Conservation (phyloP, 805 yeast species). For the Candida nanaspora region DNA sequence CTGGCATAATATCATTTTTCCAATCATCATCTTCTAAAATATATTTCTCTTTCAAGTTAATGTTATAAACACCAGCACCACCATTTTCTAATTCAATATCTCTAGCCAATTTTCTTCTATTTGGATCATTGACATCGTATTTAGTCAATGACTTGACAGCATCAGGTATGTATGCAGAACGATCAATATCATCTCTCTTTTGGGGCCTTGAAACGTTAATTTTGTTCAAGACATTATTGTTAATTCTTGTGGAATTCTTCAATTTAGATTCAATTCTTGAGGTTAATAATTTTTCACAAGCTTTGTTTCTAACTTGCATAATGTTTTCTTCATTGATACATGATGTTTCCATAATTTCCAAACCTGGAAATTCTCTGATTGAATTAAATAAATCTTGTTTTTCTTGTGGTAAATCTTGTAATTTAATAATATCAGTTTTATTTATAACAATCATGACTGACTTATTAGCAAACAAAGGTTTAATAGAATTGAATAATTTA, state of each 20-base stretch:
- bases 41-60: slow-evolving; percentile 89
- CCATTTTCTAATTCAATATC: slow-evolving; percentile 94
- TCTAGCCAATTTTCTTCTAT: slow-evolving; percentile 72
- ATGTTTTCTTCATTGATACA: slow-evolving; percentile 93
- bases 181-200: slow-evolving; percentile 76
- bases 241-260: slow-evolving; percentile 85
- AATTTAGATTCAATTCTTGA: slow-evolving; percentile 95
- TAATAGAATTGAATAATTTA: slow-evolving; percentile 91
- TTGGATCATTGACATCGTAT: slow-evolving; percentile 75
- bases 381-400: slow-evolving; percentile 66
- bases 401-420: slow-evolving; percentile 75
- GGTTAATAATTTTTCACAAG: slow-evolving; percentile 93
- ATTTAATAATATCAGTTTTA: slow-evolving; percentile 84
- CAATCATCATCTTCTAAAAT: slow-evolving; percentile 92
- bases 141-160: slow-evolving; percentile 51
- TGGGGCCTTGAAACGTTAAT: slow-evolving; percentile 92
- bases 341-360: slow-evolving; percentile 88
- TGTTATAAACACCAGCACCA: slow-evolving; percentile 97
- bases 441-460: slow-evolving; percentile 93
- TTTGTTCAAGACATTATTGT: slow-evolving; percentile 83
- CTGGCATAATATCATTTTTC: slow-evolving; percentile 98
- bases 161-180: slow-evolving; percentile 81
- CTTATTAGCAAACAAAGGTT: slow-evolving; percentile 95
- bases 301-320: slow-evolving; percentile 92
- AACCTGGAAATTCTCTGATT: slow-evolving; percentile 62